These are phyloP conservation scores for Rhododendron ovatum DNA, from an alignment of 148 eudicot genomes.

Conservation along the genomic window DNA sequence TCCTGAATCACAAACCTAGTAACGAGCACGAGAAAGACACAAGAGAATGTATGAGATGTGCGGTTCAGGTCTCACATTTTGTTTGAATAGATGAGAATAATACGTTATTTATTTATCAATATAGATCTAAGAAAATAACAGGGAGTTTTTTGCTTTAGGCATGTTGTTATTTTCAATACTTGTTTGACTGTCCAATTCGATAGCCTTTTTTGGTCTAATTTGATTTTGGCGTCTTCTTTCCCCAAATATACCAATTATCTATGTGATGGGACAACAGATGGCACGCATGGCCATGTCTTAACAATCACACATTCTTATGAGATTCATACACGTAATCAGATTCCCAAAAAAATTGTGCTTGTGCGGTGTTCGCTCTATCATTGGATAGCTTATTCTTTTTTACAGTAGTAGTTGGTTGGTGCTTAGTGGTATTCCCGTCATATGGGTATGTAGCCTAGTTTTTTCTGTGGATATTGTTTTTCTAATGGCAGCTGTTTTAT, in stretches of 20 bases:
- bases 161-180: neutral
- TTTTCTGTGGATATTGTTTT: neutral
- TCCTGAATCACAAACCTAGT: no score
- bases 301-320: neutral
- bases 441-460: neutral
- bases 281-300: neutral
- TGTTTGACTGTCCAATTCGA: neutral
- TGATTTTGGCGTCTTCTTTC: neutral
- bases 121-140: neutral
- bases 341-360: neutral
- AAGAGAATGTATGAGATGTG: no score
- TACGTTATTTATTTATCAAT: neutral
- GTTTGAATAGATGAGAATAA: neutral
- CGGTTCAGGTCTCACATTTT: neutral
- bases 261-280: neutral
- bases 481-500: neutral
- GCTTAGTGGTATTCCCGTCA: neutral
- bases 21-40: no score
- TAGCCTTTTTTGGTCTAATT: neutral
- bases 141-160: neutral
- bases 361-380: neutral
- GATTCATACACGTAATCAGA: neutral
- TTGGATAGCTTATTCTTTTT: neutral
- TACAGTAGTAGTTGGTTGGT: neutral
- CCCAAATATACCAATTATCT: neutral